Percentiles rank a stretch among this genome's conserved stretches.
phyloP scores from a whole-genome alignment of 257 asterid species.

The Ocimum tenuiflorum region DNA sequence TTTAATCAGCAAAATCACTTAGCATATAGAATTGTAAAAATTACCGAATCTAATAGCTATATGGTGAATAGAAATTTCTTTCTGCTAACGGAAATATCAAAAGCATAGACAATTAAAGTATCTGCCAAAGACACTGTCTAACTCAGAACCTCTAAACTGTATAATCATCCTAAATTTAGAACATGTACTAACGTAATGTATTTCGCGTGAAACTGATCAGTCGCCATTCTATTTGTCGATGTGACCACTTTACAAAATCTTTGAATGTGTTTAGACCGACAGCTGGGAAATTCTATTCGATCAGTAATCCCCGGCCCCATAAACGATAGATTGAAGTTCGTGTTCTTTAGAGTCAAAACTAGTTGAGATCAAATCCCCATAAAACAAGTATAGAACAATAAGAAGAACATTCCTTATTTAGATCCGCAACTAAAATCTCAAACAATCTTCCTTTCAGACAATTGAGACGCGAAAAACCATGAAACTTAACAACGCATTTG shows the following conservation, averaged over 20 bases:
- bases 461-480: background rate
- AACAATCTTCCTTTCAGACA: background rate
- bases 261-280: background rate
- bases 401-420: background rate
- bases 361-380: background rate
- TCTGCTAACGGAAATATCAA: background rate
- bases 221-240: background rate
- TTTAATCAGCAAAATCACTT: background rate
- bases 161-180: background rate
- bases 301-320: background rate
- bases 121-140: background rate
- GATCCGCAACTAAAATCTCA: constrained; percentile 11
- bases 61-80: background rate
- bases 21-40: background rate
- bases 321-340: background rate
- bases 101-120: background rate
- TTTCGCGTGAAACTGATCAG: background rate
- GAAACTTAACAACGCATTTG: background rate
- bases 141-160: background rate
- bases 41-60: background rate
- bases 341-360: background rate
- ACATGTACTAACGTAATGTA: background rate
- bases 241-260: background rate
- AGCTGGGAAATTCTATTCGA: background rate
- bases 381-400: background rate